Percentiles rank a stretch among this genome's conserved stretches.
These are phyloP conservation scores for Immersiella caudata DNA, from an alignment of 495 filamentous ascomycete genomes.

Conservation along the genomic window DNA sequence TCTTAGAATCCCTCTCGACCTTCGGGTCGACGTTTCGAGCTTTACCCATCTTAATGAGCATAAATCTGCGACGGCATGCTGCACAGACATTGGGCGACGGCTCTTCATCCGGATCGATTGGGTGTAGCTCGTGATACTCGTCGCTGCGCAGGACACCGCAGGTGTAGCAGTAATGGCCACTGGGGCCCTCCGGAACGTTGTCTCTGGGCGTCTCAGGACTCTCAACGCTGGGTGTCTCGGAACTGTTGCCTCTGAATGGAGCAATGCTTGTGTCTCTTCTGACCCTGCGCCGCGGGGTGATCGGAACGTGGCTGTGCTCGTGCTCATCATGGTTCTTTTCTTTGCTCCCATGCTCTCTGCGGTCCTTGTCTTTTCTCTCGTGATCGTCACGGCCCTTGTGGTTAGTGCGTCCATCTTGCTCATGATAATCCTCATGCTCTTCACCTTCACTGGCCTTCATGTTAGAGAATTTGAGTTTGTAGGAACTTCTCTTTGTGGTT, in stretches of 20 bases:
- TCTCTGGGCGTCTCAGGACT: background rate
- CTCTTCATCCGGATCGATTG: background rate
- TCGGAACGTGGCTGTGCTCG: background rate
- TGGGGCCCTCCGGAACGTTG: too few relatives aligned
- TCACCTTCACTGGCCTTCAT: background rate
- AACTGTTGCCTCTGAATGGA: background rate
- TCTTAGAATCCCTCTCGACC: background rate
- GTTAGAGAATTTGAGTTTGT: background rate
- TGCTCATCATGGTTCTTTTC: background rate
- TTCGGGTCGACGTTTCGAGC: background rate
- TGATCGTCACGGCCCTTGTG: background rate
- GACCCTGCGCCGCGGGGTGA: background rate
- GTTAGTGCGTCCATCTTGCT: background rate
- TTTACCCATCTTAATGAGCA: background rate
- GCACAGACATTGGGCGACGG: background rate
- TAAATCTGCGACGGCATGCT: background rate
- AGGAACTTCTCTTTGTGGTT: background rate
- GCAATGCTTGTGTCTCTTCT: background rate
- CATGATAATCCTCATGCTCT: background rate
- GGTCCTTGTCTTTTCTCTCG: too few relatives aligned
- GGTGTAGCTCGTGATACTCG: background rate
- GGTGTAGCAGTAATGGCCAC: too few relatives aligned
- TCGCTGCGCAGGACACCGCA: background rate
- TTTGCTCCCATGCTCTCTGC: too few relatives aligned
- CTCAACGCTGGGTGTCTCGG: background rate